These are phyloP conservation scores for Xylariaceae sp. DNA, from an alignment of 2,329 filamentous ascomycete species.

Conservation along the genomic window DNA sequence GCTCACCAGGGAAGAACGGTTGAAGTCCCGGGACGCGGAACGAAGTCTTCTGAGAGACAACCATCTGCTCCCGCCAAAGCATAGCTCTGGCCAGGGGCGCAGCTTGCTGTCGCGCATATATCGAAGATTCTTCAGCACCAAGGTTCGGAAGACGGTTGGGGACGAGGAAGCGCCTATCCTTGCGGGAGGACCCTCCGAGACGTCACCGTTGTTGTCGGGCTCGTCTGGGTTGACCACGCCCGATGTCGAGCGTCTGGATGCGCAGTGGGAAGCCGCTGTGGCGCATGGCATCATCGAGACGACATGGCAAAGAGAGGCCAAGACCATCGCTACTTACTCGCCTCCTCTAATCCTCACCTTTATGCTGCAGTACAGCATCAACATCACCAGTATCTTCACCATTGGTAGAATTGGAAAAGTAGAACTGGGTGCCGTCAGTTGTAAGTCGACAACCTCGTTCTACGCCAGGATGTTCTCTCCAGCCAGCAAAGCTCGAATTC, in stretches of 20 bases:
- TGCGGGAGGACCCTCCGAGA: slow-evolving; percentile 36
- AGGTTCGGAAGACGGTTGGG: slow-evolving; percentile 36
- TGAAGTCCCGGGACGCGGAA: slow-evolving; percentile 53
- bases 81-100: slow-evolving; percentile 32
- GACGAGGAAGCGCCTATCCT: slow-evolving; percentile 35
- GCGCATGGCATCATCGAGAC: slow-evolving; percentile 75
- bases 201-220: slow-evolving; percentile 39
- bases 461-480: neutral
- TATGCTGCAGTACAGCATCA: slow-evolving; percentile 75
- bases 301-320: slow-evolving; percentile 84
- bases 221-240: slow-evolving; percentile 38
- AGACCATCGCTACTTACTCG: slow-evolving; percentile 70
- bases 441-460: slow-evolving; percentile 28
- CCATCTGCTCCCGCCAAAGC: slow-evolving; percentile 59
- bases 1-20: slow-evolving; percentile 50
- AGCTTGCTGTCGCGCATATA: slow-evolving; percentile 37
- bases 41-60: slow-evolving; percentile 59
- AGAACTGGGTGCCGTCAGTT: slow-evolving; percentile 60
- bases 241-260: slow-evolving; percentile 54
- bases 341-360: slow-evolving; percentile 69
- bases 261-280: slow-evolving; percentile 83
- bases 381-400: slow-evolving; percentile 74
- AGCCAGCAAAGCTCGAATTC: no score
- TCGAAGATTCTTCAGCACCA: slow-evolving; percentile 49
- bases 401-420: slow-evolving; percentile 70